Percentiles rank a stretch among this genome's conserved stretches.
phyloP scores from a whole-genome alignment of 768 basidiomycete genomes.

The Hemileccinum impolitum region DNA sequence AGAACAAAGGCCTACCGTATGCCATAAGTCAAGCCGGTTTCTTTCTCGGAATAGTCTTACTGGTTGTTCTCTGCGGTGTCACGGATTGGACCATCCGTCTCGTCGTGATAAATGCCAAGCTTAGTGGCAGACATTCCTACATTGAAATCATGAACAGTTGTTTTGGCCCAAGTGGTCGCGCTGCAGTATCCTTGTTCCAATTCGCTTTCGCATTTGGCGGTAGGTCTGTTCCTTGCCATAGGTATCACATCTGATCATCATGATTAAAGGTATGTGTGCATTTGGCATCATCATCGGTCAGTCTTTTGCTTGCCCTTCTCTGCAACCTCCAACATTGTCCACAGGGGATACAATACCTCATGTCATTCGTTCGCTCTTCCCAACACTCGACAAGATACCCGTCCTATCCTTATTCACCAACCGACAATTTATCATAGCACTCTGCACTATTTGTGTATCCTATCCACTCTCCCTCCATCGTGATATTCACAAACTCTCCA shows the following conservation, averaged over 20 bases:
- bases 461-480: conserved; percentile 95
- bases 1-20: conserved; percentile 76
- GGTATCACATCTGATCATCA: conserved; percentile 3
- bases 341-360: conserved; percentile 93
- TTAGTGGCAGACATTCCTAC: conserved; percentile 89
- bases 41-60: conserved; percentile 78
- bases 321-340: not conserved
- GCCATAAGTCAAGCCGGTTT: conserved; percentile 94
- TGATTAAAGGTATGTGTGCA: conserved; percentile 82
- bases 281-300: conserved; percentile 91
- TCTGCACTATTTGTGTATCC: conserved; percentile 85
- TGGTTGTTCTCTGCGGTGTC: conserved; percentile 73
- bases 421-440: conserved; percentile 83
- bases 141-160: conserved; percentile 93
- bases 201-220: conserved; percentile 98
- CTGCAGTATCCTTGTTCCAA: conserved; percentile 94
- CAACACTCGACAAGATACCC: conserved; percentile 60
- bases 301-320: conserved; percentile 1
- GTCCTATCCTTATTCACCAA: conserved; percentile 76
- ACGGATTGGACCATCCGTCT: conserved; percentile 99
- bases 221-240: conserved; percentile 29
- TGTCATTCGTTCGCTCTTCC: conserved; percentile 86
- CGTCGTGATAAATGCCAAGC: conserved; percentile 93
- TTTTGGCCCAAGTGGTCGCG: conserved; percentile 88
- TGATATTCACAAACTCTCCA: conserved; percentile 94